Evolutionary conservation across 176 grass and related monocot genomes (phyloP).

Genomic region (Oryza glumipatula): DNA sequence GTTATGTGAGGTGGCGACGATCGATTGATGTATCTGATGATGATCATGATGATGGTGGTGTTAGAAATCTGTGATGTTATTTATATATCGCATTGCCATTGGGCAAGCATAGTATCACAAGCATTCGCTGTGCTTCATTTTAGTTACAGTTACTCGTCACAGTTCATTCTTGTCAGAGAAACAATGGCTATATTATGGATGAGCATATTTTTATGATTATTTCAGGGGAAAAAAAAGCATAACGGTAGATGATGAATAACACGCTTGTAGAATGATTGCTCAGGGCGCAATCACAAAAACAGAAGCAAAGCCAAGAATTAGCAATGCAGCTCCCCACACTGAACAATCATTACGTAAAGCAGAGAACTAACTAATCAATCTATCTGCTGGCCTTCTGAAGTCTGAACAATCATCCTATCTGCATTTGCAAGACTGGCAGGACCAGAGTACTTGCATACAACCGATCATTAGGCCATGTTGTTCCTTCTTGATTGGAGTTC

Average conservation of each 20-base stretch:
- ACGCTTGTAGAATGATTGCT: background rate
- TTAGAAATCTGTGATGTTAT: slow-evolving; percentile 23
- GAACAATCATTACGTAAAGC: background rate
- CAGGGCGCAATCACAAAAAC: background rate
- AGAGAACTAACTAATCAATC: background rate
- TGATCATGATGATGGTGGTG: background rate
- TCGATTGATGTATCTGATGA: background rate
- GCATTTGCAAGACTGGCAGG: background rate
- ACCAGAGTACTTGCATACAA: background rate
- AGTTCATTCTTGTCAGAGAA: background rate
- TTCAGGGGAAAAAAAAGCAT: background rate
- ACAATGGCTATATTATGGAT: background rate
- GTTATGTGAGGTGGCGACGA: slow-evolving; percentile 10
- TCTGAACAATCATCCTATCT: slow-evolving; percentile 8
- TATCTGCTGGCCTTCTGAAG: background rate
- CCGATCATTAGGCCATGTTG: background rate
- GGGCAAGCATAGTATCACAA: slow-evolving; percentile 8
- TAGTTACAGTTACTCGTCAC: background rate
- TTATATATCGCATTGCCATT: slow-evolving; percentile 23
- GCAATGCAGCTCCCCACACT: background rate
- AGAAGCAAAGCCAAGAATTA: background rate
- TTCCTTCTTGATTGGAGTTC: too few species aligned
- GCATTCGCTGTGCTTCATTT: slow-evolving; percentile 46
- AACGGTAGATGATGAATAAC: background rate
- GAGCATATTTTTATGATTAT: background rate